Conservation (phyloP, 768 basidiomycete species). For the Tylopilus intermedius region DNA sequence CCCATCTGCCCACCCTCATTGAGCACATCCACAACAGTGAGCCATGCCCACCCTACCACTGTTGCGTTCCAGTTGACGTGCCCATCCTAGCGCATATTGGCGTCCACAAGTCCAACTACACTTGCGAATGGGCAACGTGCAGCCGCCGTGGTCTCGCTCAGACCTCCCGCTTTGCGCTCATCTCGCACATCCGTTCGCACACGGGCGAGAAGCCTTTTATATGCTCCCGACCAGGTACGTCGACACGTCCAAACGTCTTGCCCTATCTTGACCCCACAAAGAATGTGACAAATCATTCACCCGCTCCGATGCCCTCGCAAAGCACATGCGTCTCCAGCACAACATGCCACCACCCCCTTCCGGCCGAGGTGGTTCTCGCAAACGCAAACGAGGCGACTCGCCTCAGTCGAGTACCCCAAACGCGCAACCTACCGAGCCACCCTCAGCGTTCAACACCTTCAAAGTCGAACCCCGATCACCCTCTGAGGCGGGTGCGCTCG, state of each 20-base stretch:
- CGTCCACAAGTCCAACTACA: conserved; percentile 77
- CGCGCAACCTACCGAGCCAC: conserved; percentile 20
- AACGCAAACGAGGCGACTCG: conserved; percentile 57
- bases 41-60: conserved; percentile 17
- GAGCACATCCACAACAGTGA: conserved; percentile 79
- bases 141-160: conserved; percentile 75
- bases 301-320: conserved; percentile 87
- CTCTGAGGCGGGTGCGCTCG: conserved; percentile 30
- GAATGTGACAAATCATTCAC: conserved; percentile 96
- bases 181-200: conserved; percentile 87
- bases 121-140: conserved; percentile 88
- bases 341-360: conserved; percentile 71
- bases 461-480: conserved; percentile 55
- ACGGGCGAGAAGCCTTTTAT: conserved; percentile 93
- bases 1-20: conserved; percentile 68
- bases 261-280: conserved; percentile 25
- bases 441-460: conserved; percentile 52
- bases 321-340: conserved; percentile 89
- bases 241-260: not conserved
- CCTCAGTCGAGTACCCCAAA: conserved; percentile 20
- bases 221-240: conserved; percentile 72
- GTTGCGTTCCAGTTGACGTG: not conserved
- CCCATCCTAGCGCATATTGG: conserved; percentile 65
- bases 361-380: conserved; percentile 63
- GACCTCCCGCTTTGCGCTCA: conserved; percentile 83